Evolutionary conservation across 2,329 filamentous ascomycete species (phyloP).

Genomic region (Byssothecium circinans): DNA sequence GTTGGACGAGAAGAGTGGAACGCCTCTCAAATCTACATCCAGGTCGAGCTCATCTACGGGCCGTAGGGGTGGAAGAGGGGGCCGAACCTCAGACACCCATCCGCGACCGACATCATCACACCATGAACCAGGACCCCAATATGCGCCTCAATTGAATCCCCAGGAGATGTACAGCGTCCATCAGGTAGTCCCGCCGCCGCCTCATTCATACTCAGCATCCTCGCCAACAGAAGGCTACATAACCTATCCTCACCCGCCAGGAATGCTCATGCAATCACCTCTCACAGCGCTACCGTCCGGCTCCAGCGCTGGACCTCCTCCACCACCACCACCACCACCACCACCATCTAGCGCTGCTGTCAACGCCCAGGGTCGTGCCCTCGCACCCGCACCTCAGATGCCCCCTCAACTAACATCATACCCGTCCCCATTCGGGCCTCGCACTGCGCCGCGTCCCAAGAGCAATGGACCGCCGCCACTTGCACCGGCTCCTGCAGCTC

Average conservation of each 20-base stretch:
- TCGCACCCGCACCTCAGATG: constrained; percentile 26
- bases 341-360: neutral
- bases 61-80: constrained; percentile 24
- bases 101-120: constrained; percentile 15
- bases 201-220: constrained; percentile 21
- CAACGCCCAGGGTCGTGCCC: constrained; percentile 17
- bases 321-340: constrained; percentile 3
- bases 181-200: constrained; percentile 22
- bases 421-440: constrained; percentile 11
- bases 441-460: constrained; percentile 14
- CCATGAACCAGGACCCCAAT: constrained; percentile 16
- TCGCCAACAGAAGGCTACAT: constrained; percentile 25
- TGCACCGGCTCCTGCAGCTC: constrained; percentile 5
- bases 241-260: constrained; percentile 20
- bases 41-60: constrained; percentile 28
- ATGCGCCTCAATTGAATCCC: constrained; percentile 15
- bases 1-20: constrained; percentile 32
- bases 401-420: neutral
- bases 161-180: constrained; percentile 21
- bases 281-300: constrained; percentile 33
- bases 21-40: constrained; percentile 20
- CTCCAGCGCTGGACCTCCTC: too few species aligned
- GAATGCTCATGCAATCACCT: constrained; percentile 30
- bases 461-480: constrained; percentile 9
- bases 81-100: constrained; percentile 18